A percentile compares a stretch with the other conserved stretches of the same genome.
Conservation (phyloP, 2,329 filamentous ascomycete species). For the Diaporthe capsici region DNA sequence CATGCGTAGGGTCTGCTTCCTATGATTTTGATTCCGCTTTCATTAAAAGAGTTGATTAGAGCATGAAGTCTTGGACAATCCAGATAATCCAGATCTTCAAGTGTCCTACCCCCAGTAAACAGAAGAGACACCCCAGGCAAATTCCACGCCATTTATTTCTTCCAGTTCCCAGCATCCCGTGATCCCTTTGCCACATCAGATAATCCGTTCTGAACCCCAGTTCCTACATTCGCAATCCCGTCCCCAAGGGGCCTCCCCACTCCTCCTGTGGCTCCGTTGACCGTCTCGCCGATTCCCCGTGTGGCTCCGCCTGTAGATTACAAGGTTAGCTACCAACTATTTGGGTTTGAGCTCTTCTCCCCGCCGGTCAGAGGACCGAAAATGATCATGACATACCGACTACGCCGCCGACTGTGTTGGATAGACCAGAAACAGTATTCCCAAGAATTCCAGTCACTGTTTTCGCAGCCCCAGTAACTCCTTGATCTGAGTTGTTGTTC, state of each 20-base stretch:
- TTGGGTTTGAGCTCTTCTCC: too few species aligned
- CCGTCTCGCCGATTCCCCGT: slow-evolving; percentile 70
- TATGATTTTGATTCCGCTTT: not conserved
- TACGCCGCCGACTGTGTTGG: slow-evolving; percentile 51
- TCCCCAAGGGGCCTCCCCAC: slow-evolving; percentile 69
- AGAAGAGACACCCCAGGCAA: not conserved
- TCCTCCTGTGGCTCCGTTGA: slow-evolving; percentile 67
- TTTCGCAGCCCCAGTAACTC: slow-evolving; percentile 47
- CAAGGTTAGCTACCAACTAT: not conserved
- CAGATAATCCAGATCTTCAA: too few species aligned
- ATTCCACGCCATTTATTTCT: slow-evolving; percentile 47
- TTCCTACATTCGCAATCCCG: slow-evolving; percentile 65
- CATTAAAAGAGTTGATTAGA: not conserved
- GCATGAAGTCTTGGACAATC: not conserved
- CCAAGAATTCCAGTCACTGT: slow-evolving; percentile 30
- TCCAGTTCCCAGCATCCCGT: slow-evolving; percentile 72
- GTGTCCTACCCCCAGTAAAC: not conserved
- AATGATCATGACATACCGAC: slow-evolving; percentile 40
- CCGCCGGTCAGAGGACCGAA: too few species aligned
- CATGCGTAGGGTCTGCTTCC: not conserved
- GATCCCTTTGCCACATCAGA: slow-evolving; percentile 65
- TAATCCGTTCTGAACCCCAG: slow-evolving; percentile 66
- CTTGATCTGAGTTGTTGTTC: slow-evolving; percentile 46
- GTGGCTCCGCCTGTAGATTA: slow-evolving; percentile 62
- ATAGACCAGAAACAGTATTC: slow-evolving; percentile 50